phyloP scores from a whole-genome alignment of 1,284 basidiomycete species.

The Grifola frondosa region DNA sequence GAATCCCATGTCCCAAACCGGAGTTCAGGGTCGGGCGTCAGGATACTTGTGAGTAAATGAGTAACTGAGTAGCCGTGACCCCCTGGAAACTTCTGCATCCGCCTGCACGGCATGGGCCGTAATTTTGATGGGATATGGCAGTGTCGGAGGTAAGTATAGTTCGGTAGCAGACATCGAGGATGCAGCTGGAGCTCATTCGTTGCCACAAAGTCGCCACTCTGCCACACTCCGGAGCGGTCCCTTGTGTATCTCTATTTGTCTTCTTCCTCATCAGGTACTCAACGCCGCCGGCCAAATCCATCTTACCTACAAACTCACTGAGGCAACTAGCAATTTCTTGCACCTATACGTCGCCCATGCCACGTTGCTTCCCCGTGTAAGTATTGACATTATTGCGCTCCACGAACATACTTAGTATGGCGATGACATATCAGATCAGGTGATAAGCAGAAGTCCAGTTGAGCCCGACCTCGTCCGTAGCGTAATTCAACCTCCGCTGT shows the following conservation, averaged over 20 bases:
- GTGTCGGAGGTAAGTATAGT: slow-evolving; percentile 64
- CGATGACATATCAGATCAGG: no score
- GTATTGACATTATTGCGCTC: no score
- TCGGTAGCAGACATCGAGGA: slow-evolving; percentile 54
- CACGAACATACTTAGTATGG: no score
- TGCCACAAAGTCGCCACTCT: neutral
- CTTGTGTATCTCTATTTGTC: slow-evolving; percentile 19
- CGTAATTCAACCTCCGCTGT: no score
- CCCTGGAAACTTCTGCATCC: slow-evolving; percentile 54
- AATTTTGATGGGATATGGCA: slow-evolving; percentile 81
- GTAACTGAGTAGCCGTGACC: slow-evolving; percentile 77
- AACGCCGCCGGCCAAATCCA: slow-evolving; percentile 13
- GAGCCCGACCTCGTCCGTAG: no score
- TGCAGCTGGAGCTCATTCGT: slow-evolving; percentile 16
- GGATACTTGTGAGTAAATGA: slow-evolving; percentile 58
- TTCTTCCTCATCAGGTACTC: slow-evolving; percentile 9
- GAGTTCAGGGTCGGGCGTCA: slow-evolving; percentile 54
- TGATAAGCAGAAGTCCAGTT: no score
- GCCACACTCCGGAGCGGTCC: no score
- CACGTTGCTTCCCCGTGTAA: no score
- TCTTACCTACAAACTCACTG: no score
- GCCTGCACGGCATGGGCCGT: slow-evolving; percentile 58
- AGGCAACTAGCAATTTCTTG: no score
- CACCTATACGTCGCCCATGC: no score
- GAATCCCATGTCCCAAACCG: slow-evolving; percentile 88